Conservation (phyloP, 1,139 yeast genomes). For the Blastobotrys raffinosifermentans region DNA sequence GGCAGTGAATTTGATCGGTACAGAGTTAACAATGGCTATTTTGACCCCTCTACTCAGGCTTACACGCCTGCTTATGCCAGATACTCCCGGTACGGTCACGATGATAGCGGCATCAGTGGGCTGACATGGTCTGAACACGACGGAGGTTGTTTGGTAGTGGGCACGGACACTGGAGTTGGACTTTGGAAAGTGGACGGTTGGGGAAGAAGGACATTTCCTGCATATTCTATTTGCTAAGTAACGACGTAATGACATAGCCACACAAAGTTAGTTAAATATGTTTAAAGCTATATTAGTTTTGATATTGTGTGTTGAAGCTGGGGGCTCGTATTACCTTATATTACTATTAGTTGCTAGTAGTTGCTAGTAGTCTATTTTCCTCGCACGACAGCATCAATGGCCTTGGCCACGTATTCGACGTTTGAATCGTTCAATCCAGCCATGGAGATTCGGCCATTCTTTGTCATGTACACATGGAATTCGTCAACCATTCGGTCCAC, state of each 20-base stretch:
- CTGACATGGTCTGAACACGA: conserved; percentile 32
- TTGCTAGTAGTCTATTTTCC: conserved; percentile 6
- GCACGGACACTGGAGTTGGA: conserved; percentile 34
- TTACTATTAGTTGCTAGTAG: background rate
- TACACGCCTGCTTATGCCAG: conserved; percentile 3
- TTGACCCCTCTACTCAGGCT: background rate
- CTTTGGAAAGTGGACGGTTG: conserved; percentile 30
- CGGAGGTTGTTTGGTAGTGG: conserved; percentile 34
- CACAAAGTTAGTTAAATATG: background rate
- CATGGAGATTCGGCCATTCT: conserved; percentile 87
- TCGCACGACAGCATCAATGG: conserved; percentile 53
- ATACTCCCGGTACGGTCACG: conserved; percentile 11
- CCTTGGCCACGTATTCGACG: conserved; percentile 74
- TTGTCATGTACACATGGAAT: conserved; percentile 75
- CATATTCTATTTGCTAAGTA: conserved; percentile 21
- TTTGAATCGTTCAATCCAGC: conserved; percentile 81
- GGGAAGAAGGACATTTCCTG: conserved; percentile 28
- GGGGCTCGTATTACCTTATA: too few species aligned
- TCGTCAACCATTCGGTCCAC: conserved; percentile 63
- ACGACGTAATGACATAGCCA: background rate
- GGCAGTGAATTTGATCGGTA: too few species aligned
- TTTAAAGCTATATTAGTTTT: background rate
- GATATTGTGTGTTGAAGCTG: too few species aligned
- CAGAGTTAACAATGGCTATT: background rate
- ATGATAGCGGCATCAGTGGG: conserved; percentile 32